Base-by-base conservation (phyloP, 768 basidiomycete genomes). In the Leccinum arenicola region DNA sequence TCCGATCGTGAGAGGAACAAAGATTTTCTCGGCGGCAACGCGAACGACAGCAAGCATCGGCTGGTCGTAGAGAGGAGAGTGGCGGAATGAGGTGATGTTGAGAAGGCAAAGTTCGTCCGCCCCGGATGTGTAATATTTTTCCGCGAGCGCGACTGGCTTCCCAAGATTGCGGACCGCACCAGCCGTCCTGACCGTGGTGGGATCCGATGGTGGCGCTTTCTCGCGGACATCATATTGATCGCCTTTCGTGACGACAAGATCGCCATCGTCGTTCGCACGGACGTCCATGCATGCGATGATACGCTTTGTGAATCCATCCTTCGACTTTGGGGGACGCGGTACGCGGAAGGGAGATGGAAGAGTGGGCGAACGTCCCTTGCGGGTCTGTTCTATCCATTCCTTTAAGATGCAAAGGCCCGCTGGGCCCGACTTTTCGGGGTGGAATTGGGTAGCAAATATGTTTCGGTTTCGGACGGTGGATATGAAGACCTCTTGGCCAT, bases 171-270 rank as follows among this genome's bases (percentile, higher is more conserved):
- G 89, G 12, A 99, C 97, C 0, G 84, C 84, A 27, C 91, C 91
- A 7, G 84, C 87, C 1, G 83, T 75, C 25, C 76, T 75, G 59
- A 81, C 74, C 17, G 75, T 61, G 53, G 47, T 68, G 10, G 68
- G n/a, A 50, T 52, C 65, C 35, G 67, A 64, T n/a, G 70, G 55
- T 55, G 57, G 56, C 50, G 58, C 71, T 68, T 88, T 93, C 74
- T 98, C 95, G 55, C 95, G 91, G 17, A 98, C 95, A 71, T 98
- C 94, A 76, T 99, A 99, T 73, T 97, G 97, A 74, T 99, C 97
- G 58, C 97, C 97, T 77, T 99, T 99, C 47, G 97, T 99, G 1
- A 99, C 97, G 59, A 99, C 95, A 55, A 99, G 86, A 73, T 99
- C 97, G 29, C 97, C 97, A 14, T 86, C 73, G 72, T 99, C 97